Conservation (phyloP, 148 eudicot species). For the Drosera capensis region DNA sequence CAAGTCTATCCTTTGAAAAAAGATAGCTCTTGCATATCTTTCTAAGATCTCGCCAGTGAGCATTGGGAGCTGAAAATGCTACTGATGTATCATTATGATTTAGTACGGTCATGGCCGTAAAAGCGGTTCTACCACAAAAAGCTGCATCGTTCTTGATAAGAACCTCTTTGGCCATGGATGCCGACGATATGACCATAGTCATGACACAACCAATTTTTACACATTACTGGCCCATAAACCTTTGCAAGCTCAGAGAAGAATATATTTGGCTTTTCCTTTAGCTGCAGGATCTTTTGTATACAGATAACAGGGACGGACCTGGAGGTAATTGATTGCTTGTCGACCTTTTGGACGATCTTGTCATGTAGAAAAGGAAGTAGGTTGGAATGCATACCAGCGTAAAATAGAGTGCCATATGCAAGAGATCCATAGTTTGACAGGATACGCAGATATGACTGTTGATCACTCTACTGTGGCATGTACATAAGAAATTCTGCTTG, state of each 20-base stretch:
- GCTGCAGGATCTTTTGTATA: constrained; percentile 1
- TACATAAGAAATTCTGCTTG: too few relatives aligned
- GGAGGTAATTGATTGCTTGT: too few relatives aligned
- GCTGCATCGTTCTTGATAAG: constrained; percentile 7
- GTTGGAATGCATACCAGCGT: too few relatives aligned
- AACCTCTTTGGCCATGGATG: constrained; percentile 8
- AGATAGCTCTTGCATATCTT: constrained; percentile 4
- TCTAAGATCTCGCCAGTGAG: constrained; percentile 7
- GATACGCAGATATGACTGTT: too few relatives aligned
- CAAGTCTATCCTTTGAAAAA: constrained; percentile 1
- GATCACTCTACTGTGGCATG: too few relatives aligned
- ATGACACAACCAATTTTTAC: not conserved
- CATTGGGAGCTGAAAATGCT: constrained; percentile 5
- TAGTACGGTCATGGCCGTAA: constrained; percentile 4
- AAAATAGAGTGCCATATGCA: too few relatives aligned
- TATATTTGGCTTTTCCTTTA: not conserved
- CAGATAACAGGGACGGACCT: too few relatives aligned
- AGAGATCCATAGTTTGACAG: too few relatives aligned
- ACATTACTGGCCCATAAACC: not conserved
- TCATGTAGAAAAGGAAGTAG: too few relatives aligned
- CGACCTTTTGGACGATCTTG: too few relatives aligned
- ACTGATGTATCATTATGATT: constrained; percentile 2
- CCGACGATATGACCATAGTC: not conserved
- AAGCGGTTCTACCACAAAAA: constrained; percentile 5
- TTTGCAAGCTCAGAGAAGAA: not conserved